Base-by-base conservation (phyloP, 2,329 filamentous ascomycete species). In the Trichoderma afroharzianum region DNA sequence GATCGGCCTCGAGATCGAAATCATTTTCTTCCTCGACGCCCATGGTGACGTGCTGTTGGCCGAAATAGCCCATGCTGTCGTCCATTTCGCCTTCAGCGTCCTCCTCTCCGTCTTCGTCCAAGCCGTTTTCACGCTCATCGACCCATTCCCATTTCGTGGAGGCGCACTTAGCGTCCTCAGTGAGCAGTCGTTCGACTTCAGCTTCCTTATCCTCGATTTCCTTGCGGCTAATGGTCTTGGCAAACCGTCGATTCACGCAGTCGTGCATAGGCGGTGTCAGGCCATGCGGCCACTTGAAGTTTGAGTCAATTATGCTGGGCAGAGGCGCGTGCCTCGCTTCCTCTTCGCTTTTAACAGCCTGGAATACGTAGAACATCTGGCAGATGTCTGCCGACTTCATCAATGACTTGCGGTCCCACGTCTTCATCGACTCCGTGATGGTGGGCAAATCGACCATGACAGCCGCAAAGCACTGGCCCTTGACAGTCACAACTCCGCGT, bases 371-470 rank as follows among this genome's bases (percentile, higher is more conserved):
- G 43, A 97, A 87, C 92, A 97, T 97, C 83, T 97, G 94, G 75
- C 92, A 94, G 39, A 97, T 89, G 78, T 97, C 94, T 36, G 93
- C 92, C 9, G 93, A 92, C 83, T 97, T 97, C 84, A 95, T 94
- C 85, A 95, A 94, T 21, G 91, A 88, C 77, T 93, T 94, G 77
- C 91, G 91, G 79, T 97, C 94, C 93, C 94, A 97, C 72, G 92
- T 95, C 85, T 97, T 97, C 92, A 96, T 94, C 8, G 91, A 92
- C 79, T 97, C 94, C 6, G 95, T 91, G 71, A 97, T 93, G 72
- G 93, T 96, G 0, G 94, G 94, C 36, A 97, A 82, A 76, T 97
- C 94, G 9, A 97, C 91, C 79, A 97, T 85, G 24, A 91, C 88
- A 28, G 92, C 93, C 0, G 93, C 94, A 79, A 93, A 97, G 63